Evolutionary conservation across 129 eudicot species (phyloP), one percentile per base, ranked within the genome.

Genomic region (Arctium lappa): DNA sequence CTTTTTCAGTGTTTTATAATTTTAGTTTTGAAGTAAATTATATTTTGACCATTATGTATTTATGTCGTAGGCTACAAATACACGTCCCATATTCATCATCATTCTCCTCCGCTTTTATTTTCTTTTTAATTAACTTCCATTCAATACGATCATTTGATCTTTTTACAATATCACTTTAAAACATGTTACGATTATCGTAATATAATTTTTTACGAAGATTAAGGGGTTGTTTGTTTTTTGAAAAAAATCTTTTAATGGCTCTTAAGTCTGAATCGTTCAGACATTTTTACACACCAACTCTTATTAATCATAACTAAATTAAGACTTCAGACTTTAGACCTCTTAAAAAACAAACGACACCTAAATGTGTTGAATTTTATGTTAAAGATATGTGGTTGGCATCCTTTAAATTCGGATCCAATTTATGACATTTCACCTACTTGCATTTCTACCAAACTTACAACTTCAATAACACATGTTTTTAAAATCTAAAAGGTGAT

Each of bases 341-440:
- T n/a, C n/a, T n/a, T n/a, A n/a, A n/a, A n/a, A n/a, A n/a, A n/a
- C n/a, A n/a, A n/a, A n/a, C n/a, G n/a, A n/a, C n/a, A n/a, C n/a
- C n/a, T n/a, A n/a, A 29, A 66, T 16, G 66, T 68, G 63, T 79
- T 30, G 6, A 15, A 78, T 22, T 27, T 6, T 22, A 63, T 27
- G 39, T 36, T 79, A 8, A 15, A 38, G 42, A 42, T 69, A 69
- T 30, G 46, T 48, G 31, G 72, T 56, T 2, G 12, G 42, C 39
- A 56, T 73, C 79, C 66, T n/a, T 81, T 56, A 33, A 73, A 12
- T 15, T 12, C 74, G 60, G 37, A 80, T 44, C 83, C 83, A 69
- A 79, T 73, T 81, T 73, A 10, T 81, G 84, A 81, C 84, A 27
- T 81, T 60, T 73, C 84, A 81, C 44, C 74, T 62, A 11, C 74